Base-by-base conservation (phyloP, 1,139 yeast species). In the Pichia sp. region DNA sequence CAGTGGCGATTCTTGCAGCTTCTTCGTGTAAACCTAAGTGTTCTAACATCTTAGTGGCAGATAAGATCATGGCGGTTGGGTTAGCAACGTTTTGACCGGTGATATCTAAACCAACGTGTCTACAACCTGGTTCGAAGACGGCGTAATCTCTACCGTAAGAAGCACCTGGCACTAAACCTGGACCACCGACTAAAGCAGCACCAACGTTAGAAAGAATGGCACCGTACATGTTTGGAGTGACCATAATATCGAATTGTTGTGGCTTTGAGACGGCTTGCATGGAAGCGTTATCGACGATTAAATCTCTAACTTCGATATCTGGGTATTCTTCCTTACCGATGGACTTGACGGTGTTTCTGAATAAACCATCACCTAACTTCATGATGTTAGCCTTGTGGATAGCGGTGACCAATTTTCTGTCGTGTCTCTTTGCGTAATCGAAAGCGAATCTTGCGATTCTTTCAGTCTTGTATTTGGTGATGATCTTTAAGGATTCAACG, bases 201-300 rank as follows among this genome's bases (percentile, higher is more conserved):
- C 98, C 98, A 66, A 93, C 90, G 81, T 93, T 93, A 59, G 97
- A 90, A 67, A 93, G 76, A 67, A 93, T 93, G 66, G 96, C 85
- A 75, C 99, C 99, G 79, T 93, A 93, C 75, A 93, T 81, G 79
- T 93, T 91, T 60, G 99, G 99, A 60, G 97, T 90, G 57, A 93
- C 98, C 72, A 93, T 79, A 50, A 93, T 98, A 68, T 93, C 98
- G 65, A 91, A 93, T 75, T 93, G 98, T 72, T 91, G 96, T 60
- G 98, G 98, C 72, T 85, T 80, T 52, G 98, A 91, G 57, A 93
- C 99, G 51, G 97, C 97, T 77, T 93, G 98, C 98, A 93, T 93
- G 57, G 97, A 88, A 53, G 99, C 97, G 67, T 93, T 93, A 75
- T 93, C 99, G 62, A 93, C 98, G 74, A 93, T 93, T 81, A 93